Evolutionary conservation across 1,139 yeast species (phyloP).

Genomic region (Geotrichum histeridarum): DNA sequence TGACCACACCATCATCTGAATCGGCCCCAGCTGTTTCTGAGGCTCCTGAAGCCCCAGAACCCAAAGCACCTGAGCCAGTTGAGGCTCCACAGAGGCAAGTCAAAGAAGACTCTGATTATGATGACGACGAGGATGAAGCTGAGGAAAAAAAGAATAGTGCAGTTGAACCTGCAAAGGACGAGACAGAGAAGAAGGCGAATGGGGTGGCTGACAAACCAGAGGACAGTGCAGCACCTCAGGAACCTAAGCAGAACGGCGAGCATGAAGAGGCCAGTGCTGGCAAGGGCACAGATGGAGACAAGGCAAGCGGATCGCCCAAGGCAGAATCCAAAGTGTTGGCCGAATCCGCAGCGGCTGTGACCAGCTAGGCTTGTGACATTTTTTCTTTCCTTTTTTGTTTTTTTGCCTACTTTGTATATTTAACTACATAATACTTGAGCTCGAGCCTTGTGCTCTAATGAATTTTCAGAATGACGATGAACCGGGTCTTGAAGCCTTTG

Average conservation of each 20-base stretch:
- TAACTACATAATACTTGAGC: too few species aligned
- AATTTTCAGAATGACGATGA: too few species aligned
- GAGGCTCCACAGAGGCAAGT: constrained; percentile 72
- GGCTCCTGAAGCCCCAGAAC: constrained; percentile 18
- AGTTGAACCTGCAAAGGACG: not conserved
- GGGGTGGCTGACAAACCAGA: not conserved
- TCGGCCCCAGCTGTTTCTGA: constrained; percentile 5
- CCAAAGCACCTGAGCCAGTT: constrained; percentile 48
- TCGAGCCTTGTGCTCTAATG: too few species aligned
- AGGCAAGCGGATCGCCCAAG: not conserved
- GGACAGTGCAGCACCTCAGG: too few species aligned
- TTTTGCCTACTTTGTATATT: too few species aligned
- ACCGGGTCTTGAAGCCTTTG: too few species aligned
- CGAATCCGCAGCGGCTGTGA: not conserved
- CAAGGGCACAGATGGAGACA: not conserved
- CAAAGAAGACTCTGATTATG: constrained; percentile 80
- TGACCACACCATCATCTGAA: not conserved
- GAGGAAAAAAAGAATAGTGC: not conserved
- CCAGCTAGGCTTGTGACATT: not conserved
- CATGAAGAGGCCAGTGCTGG: too few species aligned
- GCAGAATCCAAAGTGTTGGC: not conserved
- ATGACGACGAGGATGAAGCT: constrained; percentile 51
- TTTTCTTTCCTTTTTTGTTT: too few species aligned
- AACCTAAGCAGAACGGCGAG: too few species aligned
- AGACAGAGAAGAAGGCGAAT: constrained; percentile 6